These are phyloP conservation scores for Polychaeton citri DNA, from an alignment of 2,329 filamentous ascomycete species.

Conservation along the genomic window DNA sequence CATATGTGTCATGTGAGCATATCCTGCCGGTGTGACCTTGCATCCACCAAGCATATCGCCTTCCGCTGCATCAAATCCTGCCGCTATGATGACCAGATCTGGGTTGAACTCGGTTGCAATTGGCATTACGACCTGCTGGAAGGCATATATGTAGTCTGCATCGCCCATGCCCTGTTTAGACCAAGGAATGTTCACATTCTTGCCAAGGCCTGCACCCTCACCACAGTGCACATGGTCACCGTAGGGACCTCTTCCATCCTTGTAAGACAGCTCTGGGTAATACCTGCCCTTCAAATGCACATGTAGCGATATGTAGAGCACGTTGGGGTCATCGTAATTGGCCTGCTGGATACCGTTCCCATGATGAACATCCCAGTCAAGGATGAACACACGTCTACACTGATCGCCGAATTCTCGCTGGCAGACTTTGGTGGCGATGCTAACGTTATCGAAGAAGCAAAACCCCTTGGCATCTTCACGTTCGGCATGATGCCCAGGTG, in stretches of 20 bases:
- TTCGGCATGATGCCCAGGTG: conserved; percentile 91
- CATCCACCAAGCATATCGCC: conserved; percentile 89
- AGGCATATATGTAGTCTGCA: conserved; percentile 91
- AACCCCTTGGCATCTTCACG: conserved; percentile 79
- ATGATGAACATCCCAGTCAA: conserved; percentile 76
- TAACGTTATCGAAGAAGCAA: conserved; percentile 96
- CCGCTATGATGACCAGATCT: conserved; percentile 87
- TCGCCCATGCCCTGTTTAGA: conserved; percentile 71
- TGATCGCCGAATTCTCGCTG: conserved; percentile 64
- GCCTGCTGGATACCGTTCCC: conserved; percentile 93
- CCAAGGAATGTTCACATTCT: conserved; percentile 59
- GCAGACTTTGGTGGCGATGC: conserved; percentile 78
- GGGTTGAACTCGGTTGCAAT: conserved; percentile 88
- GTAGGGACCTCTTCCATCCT: conserved; percentile 40
- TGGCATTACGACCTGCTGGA: conserved; percentile 92
- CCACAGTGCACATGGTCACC: conserved; percentile 49
- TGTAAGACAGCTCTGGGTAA: conserved; percentile 57
- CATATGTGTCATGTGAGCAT: conserved; percentile 99
- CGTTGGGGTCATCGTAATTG: conserved; percentile 87
- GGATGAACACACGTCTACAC: conserved; percentile 79
- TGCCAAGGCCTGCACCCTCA: conserved; percentile 42
- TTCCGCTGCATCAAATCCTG: conserved; percentile 89
- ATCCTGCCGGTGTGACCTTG: conserved; percentile 80
- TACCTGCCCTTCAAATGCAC: conserved; percentile 75
- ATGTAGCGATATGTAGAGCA: conserved; percentile 90